Evolutionary conservation across 805 yeast genomes (phyloP).

Genomic region (Lipomyces yamadae): DNA sequence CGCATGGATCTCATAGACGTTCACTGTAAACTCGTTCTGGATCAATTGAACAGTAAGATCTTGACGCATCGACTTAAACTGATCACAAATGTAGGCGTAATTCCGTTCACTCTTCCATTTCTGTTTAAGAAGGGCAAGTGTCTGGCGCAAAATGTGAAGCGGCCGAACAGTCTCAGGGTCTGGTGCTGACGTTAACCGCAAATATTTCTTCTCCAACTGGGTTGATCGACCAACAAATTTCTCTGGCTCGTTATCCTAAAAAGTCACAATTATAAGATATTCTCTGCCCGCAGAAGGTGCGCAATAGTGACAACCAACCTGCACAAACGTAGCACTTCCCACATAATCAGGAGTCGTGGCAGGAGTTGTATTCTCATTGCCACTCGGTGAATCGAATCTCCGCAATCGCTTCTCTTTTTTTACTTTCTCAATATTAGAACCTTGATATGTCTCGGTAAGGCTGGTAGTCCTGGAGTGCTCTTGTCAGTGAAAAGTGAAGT

Average conservation of each 20-base stretch:
- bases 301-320: neutral
- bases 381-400: slow-evolving; percentile 50
- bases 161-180: slow-evolving; percentile 87
- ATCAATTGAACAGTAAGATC: slow-evolving; percentile 92
- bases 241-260: slow-evolving; percentile 26
- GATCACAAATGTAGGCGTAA: slow-evolving; percentile 83
- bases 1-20: slow-evolving; percentile 85
- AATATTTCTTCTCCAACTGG: slow-evolving; percentile 73
- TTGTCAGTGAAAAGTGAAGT: neutral
- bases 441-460: neutral
- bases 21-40: slow-evolving; percentile 72
- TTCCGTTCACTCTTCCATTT: slow-evolving; percentile 59
- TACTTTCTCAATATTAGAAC: neutral
- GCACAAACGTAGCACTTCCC: neutral
- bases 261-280: neutral
- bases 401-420: slow-evolving; percentile 50
- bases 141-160: slow-evolving; percentile 58
- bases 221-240: slow-evolving; percentile 65
- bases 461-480: neutral
- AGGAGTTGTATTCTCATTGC: slow-evolving; percentile 1
- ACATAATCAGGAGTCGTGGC: neutral
- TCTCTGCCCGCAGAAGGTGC: neutral
- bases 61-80: slow-evolving; percentile 88
- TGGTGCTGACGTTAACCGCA: slow-evolving; percentile 89
- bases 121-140: slow-evolving; percentile 58